Evolutionary conservation across 768 basidiomycete species (phyloP).

Genomic region (Boletus barrowsii): DNA sequence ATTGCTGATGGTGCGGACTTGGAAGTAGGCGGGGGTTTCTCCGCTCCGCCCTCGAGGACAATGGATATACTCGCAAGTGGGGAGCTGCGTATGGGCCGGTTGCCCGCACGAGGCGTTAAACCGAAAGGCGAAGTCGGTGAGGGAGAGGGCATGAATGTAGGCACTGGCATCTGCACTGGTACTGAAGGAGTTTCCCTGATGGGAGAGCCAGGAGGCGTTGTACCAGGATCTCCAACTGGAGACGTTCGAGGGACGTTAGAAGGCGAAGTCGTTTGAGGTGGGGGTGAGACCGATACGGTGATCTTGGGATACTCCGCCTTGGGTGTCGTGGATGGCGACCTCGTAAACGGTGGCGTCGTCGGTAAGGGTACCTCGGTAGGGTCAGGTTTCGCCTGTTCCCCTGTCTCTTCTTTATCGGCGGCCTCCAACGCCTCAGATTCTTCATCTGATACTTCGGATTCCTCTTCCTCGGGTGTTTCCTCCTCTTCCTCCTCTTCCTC

Average conservation of each 20-base stretch:
- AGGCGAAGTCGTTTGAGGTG: slow-evolving; percentile 27
- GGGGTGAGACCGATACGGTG: slow-evolving; percentile 31
- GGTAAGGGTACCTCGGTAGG: slow-evolving; percentile 20
- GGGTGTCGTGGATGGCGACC: slow-evolving; percentile 60
- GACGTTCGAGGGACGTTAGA: slow-evolving; percentile 24
- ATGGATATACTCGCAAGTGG: slow-evolving; percentile 60
- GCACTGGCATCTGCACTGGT: slow-evolving; percentile 12
- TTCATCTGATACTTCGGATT: slow-evolving; percentile 1
- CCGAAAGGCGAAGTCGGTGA: slow-evolving; percentile 39
- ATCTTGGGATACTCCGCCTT: slow-evolving; percentile 49
- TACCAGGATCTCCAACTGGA: slow-evolving; percentile 42
- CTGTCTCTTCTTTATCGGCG: slow-evolving; percentile 18
- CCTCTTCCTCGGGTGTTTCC: not conserved
- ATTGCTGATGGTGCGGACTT: slow-evolving; percentile 19
- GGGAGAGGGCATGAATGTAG: slow-evolving; percentile 15
- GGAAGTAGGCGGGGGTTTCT: slow-evolving; percentile 9
- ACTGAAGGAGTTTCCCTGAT: slow-evolving; percentile 35
- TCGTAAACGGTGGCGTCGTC: slow-evolving; percentile 36
- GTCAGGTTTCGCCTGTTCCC: slow-evolving; percentile 21
- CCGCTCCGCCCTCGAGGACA: slow-evolving; percentile 41
- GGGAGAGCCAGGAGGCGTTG: slow-evolving; percentile 68
- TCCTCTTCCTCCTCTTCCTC: slow-evolving; percentile 10
- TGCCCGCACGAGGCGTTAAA: slow-evolving; percentile 45
- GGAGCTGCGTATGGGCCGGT: slow-evolving; percentile 68
- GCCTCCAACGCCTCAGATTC: slow-evolving; percentile 2